Base-by-base conservation (phyloP, 176 grass and related monocot species). In the Poa annua region DNA sequence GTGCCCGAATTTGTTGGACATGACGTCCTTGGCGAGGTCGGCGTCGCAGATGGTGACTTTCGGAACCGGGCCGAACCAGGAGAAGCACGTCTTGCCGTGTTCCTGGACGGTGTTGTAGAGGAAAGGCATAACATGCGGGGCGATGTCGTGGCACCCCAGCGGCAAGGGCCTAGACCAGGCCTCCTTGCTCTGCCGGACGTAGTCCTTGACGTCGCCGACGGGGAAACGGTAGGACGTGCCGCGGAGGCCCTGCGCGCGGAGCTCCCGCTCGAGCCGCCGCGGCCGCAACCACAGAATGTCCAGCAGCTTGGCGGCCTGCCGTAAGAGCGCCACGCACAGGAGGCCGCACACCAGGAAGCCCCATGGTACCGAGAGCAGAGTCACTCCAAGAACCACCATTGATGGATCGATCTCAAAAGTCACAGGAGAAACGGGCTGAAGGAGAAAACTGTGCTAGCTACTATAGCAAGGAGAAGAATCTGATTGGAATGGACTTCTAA, bases 21-120 rank as follows among this genome's bases (percentile, higher is more conserved):
- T 62, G 7, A 93, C 79, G 48, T 90, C 88, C 26, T 74, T 90
- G 1, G 84, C 72, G 16, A 88, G 25, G 22, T 61, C 85, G 3
- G 87, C 76, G 66, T 93, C 85, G 45, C 17, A 63, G 48, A 94
- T 39, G 44, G 68, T 88, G n/a, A 97, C 81, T 17, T 69, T 67
- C 16, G 94, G 94, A 10, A 21, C 17, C 0, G 94, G 81, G 32
- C 88, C 94, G 8, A 85, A 77, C 94, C 94, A 97, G 3, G 79
- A 69, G 47, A 93, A 29, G 54, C 78, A 86, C 8, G 53, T 42
- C 64, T 74, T 88, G 20, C 88, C 87, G 45, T 94, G 81, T 7
- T 87, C 81, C 75, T 24, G 38, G 52, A 91, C 60, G 51, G 55
- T 56, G 17, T 13, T 54, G 36, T 94, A 22, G 50, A 87, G 83